phyloP scores from a whole-genome alignment of 805 yeast species.

The Pichia cephalocereana region DNA sequence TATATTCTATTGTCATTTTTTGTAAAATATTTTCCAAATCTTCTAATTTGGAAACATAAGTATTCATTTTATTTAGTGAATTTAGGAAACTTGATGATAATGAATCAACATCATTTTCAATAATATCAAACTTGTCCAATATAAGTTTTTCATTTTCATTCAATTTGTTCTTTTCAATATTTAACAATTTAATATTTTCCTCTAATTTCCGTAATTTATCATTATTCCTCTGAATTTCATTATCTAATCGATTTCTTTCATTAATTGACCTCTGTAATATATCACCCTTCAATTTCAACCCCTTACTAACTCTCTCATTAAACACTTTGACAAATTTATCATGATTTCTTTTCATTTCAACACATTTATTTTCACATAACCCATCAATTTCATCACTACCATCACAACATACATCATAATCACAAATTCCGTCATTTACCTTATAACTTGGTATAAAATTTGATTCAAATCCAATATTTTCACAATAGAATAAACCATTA shows the following conservation, averaged over 20 bases:
- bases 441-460: slow-evolving; percentile 53
- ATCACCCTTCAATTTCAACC: slow-evolving; percentile 26
- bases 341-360: slow-evolving; percentile 36
- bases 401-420: slow-evolving; percentile 83
- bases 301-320: slow-evolving; percentile 22
- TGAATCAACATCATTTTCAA: slow-evolving; percentile 8
- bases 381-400: slow-evolving; percentile 72
- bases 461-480: slow-evolving; percentile 61
- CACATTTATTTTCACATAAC: slow-evolving; percentile 51
- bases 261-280: slow-evolving; percentile 23
- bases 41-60: not conserved
- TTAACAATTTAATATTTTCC: slow-evolving; percentile 15
- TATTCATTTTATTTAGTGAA: not conserved
- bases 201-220: slow-evolving; percentile 19
- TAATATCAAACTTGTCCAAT: not conserved
- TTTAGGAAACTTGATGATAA: slow-evolving; percentile 7
- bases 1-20: slow-evolving; percentile 49
- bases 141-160: slow-evolving; percentile 1
- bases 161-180: not conserved
- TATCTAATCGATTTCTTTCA: slow-evolving; percentile 11
- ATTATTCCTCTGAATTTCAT: slow-evolving; percentile 8
- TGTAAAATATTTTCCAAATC: slow-evolving; percentile 40
- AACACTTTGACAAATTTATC: slow-evolving; percentile 12
- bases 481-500: slow-evolving; percentile 55
- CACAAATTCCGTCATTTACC: slow-evolving; percentile 89